These are phyloP conservation scores for Articulospora tetracladia DNA, from an alignment of 495 filamentous ascomycete species.

Conservation along the genomic window DNA sequence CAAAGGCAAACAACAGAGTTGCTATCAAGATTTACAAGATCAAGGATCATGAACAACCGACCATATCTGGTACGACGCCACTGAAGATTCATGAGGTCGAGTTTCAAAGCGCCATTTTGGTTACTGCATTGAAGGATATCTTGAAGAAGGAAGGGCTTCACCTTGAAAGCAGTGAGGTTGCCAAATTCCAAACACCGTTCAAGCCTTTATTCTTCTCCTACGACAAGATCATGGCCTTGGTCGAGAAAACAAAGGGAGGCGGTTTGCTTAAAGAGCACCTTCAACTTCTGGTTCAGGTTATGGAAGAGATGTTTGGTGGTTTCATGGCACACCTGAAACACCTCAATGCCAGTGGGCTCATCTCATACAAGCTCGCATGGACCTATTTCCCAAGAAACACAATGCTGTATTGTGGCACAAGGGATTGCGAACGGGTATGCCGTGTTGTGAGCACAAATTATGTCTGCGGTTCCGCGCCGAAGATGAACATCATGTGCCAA, in stretches of 20 bases:
- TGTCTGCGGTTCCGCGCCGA: too few species aligned
- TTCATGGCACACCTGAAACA: slow-evolving; percentile 26
- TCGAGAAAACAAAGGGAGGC: slow-evolving; percentile 6
- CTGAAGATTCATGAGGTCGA: slow-evolving; percentile 33
- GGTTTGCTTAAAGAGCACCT: slow-evolving; percentile 27
- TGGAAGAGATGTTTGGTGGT: slow-evolving; percentile 34
- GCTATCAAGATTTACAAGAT: slow-evolving; percentile 38
- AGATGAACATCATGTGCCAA: background rate
- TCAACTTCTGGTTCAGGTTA: slow-evolving; percentile 29
- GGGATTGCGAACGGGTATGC: slow-evolving; percentile 29
- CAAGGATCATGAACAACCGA: slow-evolving; percentile 31
- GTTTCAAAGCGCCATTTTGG: slow-evolving; percentile 32
- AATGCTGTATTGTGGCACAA: slow-evolving; percentile 27
- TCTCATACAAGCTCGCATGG: slow-evolving; percentile 34
- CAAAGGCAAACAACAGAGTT: slow-evolving; percentile 32
- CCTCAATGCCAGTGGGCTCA: slow-evolving; percentile 23
- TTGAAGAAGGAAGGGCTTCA: slow-evolving; percentile 29
- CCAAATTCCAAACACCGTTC: slow-evolving; percentile 33
- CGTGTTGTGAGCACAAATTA: background rate
- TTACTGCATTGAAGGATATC: slow-evolving; percentile 29
- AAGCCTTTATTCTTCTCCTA: slow-evolving; percentile 34
- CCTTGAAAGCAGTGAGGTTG: slow-evolving; percentile 29
- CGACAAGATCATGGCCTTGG: slow-evolving; percentile 28
- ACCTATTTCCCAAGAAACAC: slow-evolving; percentile 32
- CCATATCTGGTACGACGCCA: slow-evolving; percentile 28